Evolutionary conservation across 2,329 filamentous ascomycete genomes (phyloP).

Genomic region (Talaromyces pinophilus): DNA sequence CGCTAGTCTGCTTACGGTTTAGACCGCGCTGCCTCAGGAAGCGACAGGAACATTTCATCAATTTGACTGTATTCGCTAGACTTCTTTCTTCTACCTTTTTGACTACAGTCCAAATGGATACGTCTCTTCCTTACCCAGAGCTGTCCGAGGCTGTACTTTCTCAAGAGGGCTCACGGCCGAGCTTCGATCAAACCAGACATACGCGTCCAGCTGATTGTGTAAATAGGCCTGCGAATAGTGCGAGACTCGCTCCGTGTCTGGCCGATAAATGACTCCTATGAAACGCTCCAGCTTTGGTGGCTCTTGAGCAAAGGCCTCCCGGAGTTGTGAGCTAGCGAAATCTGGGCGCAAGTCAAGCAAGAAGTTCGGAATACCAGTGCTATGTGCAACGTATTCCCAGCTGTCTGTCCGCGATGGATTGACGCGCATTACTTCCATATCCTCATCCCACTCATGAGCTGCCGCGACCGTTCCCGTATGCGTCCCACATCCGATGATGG

Average conservation of each 20-base stretch:
- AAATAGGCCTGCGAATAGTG: constrained; percentile 53
- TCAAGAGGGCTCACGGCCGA: constrained; percentile 50
- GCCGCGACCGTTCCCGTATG: constrained; percentile 57
- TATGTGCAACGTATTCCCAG: constrained; percentile 54
- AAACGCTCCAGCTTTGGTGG: constrained; percentile 50
- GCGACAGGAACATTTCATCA: neutral
- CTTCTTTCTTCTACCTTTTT: neutral
- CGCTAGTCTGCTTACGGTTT: constrained; percentile 10
- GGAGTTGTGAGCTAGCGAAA: constrained; percentile 38
- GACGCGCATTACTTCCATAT: constrained; percentile 55
- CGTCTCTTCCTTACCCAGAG: constrained; percentile 50
- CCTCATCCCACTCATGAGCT: constrained; percentile 53
- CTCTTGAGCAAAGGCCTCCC: constrained; percentile 40
- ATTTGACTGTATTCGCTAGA: neutral
- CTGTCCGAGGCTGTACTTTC: constrained; percentile 31
- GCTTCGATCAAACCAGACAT: constrained; percentile 54
- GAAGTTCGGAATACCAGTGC: constrained; percentile 49
- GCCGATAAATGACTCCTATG: constrained; percentile 57
- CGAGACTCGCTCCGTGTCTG: constrained; percentile 51
- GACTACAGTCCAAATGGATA: constrained; percentile 54
- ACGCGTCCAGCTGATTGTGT: constrained; percentile 53
- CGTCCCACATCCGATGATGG: constrained; percentile 52
- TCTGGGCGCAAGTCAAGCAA: constrained; percentile 49
- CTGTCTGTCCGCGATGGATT: constrained; percentile 49
- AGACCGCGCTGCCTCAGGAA: neutral